These are phyloP conservation scores for Gossypium australe DNA, from an alignment of 345 rosid species.

Conservation along the genomic window DNA sequence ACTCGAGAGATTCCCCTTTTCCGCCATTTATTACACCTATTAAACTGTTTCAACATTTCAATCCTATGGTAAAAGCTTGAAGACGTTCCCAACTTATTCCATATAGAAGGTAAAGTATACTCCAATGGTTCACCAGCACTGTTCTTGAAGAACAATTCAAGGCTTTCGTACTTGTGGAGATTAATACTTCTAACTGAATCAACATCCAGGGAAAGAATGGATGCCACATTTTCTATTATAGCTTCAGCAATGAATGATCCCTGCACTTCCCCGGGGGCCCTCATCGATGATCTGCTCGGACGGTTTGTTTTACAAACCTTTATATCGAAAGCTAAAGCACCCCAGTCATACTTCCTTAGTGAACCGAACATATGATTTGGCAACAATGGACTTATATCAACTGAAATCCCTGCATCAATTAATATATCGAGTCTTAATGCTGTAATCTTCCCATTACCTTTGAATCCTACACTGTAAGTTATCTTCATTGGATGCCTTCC, in stretches of 20 bases:
- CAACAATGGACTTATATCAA: constrained; percentile 50
- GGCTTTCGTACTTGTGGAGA: constrained; percentile 58
- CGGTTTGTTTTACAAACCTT: constrained; percentile 77
- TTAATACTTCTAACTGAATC: constrained; percentile 61
- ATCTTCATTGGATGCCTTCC: constrained; percentile 93
- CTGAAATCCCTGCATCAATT: constrained; percentile 50
- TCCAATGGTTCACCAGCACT: constrained; percentile 51
- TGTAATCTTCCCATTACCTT: constrained; percentile 71
- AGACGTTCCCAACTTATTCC: constrained; percentile 59
- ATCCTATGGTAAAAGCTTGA: constrained; percentile 44
- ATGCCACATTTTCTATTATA: constrained; percentile 71
- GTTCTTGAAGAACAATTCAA: constrained; percentile 38
- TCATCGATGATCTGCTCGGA: constrained; percentile 60
- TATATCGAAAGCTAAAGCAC: constrained; percentile 63
- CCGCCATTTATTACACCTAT: constrained; percentile 41
- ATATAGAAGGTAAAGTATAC: constrained; percentile 58
- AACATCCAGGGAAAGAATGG: constrained; percentile 55
- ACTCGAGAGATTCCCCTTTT: no score
- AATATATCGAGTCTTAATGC: constrained; percentile 53
- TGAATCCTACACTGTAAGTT: constrained; percentile 77
- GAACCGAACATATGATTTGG: constrained; percentile 33
- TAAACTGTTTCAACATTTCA: constrained; percentile 51
- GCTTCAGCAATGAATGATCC: constrained; percentile 72
- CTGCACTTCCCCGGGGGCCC: constrained; percentile 83
- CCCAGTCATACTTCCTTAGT: constrained; percentile 74